phyloP scores from a whole-genome alignment of 148 eudicot genomes.

The Vaccinium macrocarpon region DNA sequence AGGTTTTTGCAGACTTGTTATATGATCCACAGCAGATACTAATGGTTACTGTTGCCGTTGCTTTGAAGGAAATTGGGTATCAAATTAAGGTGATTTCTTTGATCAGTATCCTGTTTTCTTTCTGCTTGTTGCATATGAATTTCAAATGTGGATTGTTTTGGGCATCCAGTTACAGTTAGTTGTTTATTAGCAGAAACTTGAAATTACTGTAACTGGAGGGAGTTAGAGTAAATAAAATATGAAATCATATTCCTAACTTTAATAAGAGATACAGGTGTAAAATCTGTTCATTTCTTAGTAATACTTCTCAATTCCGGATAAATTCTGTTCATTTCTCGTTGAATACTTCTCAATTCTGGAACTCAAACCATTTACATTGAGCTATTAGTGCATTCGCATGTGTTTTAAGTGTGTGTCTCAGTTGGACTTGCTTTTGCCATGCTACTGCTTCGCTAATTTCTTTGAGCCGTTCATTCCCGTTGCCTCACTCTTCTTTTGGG shows the following conservation, averaged over 20 bases:
- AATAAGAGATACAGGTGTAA: neutral
- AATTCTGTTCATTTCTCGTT: too few relatives aligned
- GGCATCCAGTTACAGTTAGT: neutral
- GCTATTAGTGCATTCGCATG: neutral
- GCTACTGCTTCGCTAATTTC: neutral
- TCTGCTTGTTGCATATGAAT: neutral
- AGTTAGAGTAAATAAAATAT: neutral
- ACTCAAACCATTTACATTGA: neutral
- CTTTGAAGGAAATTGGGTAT: constrained; percentile 79
- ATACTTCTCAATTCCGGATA: neutral
- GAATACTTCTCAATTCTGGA: neutral
- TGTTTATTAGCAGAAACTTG: neutral
- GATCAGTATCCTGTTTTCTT: neutral
- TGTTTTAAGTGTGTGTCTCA: neutral
- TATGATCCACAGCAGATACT: constrained; percentile 77
- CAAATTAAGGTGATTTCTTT: constrained; percentile 63
- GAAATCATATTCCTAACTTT: neutral
- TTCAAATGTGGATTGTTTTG: neutral
- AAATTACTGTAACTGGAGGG: neutral
- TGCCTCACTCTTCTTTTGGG: neutral
- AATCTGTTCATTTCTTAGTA: neutral
- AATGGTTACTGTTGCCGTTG: constrained; percentile 72
- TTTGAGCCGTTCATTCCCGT: neutral
- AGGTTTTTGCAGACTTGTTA: constrained; percentile 82
- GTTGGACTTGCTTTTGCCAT: neutral